Evolutionary conservation across 805 yeast genomes (phyloP).

Genomic region (Wickerhamomyces ciferrii): DNA sequence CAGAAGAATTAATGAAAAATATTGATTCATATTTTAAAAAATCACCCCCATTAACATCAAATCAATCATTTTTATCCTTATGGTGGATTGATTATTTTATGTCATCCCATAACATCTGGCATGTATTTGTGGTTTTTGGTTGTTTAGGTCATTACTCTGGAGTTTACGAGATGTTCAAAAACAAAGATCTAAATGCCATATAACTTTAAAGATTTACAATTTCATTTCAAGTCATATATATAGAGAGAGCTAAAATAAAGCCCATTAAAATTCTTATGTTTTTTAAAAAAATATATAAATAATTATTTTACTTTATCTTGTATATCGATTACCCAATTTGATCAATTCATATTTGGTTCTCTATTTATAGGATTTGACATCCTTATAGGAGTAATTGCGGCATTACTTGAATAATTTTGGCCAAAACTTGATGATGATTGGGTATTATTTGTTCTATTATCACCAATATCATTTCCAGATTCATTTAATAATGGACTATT

Average conservation of each 20-base stretch:
- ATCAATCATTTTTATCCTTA: constrained; percentile 42
- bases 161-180: constrained; percentile 62
- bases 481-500: background rate
- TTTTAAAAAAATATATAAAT: too few species aligned
- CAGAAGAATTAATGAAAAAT: constrained; percentile 25
- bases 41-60: constrained; percentile 29
- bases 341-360: background rate
- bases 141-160: constrained; percentile 86
- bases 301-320: too few species aligned
- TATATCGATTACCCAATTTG: background rate
- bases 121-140: constrained; percentile 83
- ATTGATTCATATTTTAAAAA: constrained; percentile 34
- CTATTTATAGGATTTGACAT: background rate
- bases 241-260: too few species aligned
- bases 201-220: too few species aligned
- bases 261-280: too few species aligned
- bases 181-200: constrained; percentile 16
- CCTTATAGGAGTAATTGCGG: background rate
- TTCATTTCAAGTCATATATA: too few species aligned
- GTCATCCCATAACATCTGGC: constrained; percentile 92
- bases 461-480: background rate
- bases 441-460: too few species aligned
- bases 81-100: constrained; percentile 84
- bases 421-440: background rate
- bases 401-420: background rate